Evolutionary conservation across 1,284 basidiomycete genomes (phyloP), one percentile per base, ranked within the genome.

Genomic region (Cryptococcus sp.): DNA sequence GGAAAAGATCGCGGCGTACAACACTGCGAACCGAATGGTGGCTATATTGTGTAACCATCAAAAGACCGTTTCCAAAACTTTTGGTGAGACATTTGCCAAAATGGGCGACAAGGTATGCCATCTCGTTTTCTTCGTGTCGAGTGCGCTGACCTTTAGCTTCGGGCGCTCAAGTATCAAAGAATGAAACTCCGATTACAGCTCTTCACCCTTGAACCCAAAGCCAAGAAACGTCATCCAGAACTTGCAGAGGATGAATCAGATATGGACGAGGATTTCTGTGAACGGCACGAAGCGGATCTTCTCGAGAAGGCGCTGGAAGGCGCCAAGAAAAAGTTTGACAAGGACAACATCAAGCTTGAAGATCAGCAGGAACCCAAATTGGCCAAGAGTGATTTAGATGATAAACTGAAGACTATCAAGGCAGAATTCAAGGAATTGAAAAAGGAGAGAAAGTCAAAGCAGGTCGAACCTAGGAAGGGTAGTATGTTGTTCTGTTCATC

Each of bases 41-140:
- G 92, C 92, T 56, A 89, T 96, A 58, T 79, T 98, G 45, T 98
- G 92, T 81, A 98, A 98, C 81, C 92, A 98, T 88, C 92, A 96
- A 77, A 83, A 91, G 76, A 84, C 83, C 53, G 90, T 87, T 4
- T 87, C 88, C 49, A 97, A 96, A 78, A 87, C 84, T 14, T 91
- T 94, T 64, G 88, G 87, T 32, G 85, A 87, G 59, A 88, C 87
- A 4, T 93, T 96, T 86, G 86, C 86, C 61, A 96, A 90, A 76
- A 86, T 93, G 81, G 81, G 80, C 18, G 85, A 94, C 69, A 92
- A 88, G 80, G 91, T 91, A 63, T 23, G 79, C 74, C 11, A 24
- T 23, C 19, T 23, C 42, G 37, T 11, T 28, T 22, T 37, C 14
- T 28, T 22, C 2, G 4, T 46, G n/a, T n/a, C n/a, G n/a, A n/a